Conservation (phyloP, 2,329 filamentous ascomycete genomes). For the Paramyrothecium roridum region DNA sequence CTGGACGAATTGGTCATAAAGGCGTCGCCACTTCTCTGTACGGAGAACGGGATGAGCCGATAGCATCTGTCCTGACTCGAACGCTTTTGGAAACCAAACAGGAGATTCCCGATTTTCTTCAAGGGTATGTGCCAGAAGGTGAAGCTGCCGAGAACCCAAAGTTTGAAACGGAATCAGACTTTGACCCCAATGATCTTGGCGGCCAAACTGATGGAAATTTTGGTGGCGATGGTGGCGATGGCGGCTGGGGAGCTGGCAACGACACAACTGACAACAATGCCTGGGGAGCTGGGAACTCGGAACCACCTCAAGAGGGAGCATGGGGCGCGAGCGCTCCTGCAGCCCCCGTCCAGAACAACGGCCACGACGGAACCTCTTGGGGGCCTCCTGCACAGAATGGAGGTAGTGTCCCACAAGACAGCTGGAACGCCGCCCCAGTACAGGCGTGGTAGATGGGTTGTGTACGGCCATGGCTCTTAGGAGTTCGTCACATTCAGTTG, state of each 20-base stretch:
- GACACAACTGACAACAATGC: constrained; percentile 2
- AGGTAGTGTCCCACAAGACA: too few relatives aligned
- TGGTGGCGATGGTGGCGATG: constrained; percentile 9
- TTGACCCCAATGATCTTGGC: constrained; percentile 35
- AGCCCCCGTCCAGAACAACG: too few relatives aligned
- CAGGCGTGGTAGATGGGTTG: too few relatives aligned
- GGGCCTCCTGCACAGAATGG: too few relatives aligned
- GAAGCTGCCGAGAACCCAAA: constrained; percentile 42
- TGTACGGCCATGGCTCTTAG: too few relatives aligned
- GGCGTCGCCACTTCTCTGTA: constrained; percentile 89
- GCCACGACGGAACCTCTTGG: too few relatives aligned
- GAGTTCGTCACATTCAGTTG: too few relatives aligned
- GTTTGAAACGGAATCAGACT: constrained; percentile 55
- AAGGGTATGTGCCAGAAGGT: constrained; percentile 58
- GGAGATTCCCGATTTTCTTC: constrained; percentile 77
- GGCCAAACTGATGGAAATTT: constrained; percentile 6
- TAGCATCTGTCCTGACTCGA: constrained; percentile 74
- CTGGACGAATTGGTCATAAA: constrained; percentile 84
- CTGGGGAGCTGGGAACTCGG: constrained; percentile 7
- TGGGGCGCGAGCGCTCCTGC: constrained; percentile 4
- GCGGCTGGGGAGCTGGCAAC: constrained; percentile 6
- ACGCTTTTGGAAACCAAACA: constrained; percentile 79
- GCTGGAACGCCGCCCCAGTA: too few relatives aligned
- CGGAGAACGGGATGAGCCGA: constrained; percentile 69
- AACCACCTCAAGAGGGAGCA: background rate